Evolutionary conservation across 352 stramenopile genomes (phyloP), one percentile per base, ranked within the genome.

Genomic region (Stramenopiles sp.): DNA sequence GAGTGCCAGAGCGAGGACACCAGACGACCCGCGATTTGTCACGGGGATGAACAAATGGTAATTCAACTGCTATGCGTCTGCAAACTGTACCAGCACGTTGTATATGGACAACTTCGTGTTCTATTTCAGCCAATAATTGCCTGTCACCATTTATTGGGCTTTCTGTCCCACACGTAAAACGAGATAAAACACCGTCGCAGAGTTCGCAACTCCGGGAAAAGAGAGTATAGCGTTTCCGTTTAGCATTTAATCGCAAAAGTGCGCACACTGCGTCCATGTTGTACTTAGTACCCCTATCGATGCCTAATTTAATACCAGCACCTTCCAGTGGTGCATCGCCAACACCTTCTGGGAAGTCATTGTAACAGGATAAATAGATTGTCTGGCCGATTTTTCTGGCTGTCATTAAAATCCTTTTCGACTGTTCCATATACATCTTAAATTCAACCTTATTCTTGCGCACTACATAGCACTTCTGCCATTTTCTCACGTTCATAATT

Each of bases 361-460:
- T 89, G 83, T 95, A 95, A 82, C 94, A 90, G 29, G 89, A 94
- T 83, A 94, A 94, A 86, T 92, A 95, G 82, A 83, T 84, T 30
- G 55, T 30, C 30, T 7, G 75, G 33, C 67, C 81, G 67, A 84
- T 67, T 27, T 80, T 75, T 67, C 67, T 84, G 25, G 82, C 82
- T 8, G 82, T 84, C 30, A 84, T 81, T 22, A 83, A 75, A 30
- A 84, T 30, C 7, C 81, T 32, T 7, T 78, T 71, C 0, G 81
- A 82, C 71, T 80, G 27, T 30, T 84, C 82, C 55, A 83, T 80
- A 0, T 75, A 76, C 71, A 84, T 78, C 30, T 75, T 39, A 67
- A 84, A 84, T 0, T 80, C 30, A 7, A 33, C 32, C 30, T 83
- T 84, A 32, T 76, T 67, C 39, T 84, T 82, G 71, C 75, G 84